Base-by-base conservation (phyloP, 208 protist genomes). In the Tritrichomonas foetus region DNA sequence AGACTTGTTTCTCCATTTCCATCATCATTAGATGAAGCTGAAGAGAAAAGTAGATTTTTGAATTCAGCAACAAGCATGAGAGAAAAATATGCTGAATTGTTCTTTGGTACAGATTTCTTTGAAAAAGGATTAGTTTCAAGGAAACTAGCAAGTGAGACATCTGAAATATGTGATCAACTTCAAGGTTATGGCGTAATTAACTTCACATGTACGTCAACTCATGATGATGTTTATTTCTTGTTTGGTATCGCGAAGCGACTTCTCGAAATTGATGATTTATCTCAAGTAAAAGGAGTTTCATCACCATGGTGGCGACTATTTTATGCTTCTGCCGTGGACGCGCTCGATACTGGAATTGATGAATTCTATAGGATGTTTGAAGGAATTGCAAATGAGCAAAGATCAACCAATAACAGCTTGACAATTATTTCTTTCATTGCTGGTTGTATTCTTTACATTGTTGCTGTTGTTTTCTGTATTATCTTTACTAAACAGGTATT, bases 1-100 rank as follows among this genome's bases (percentile, higher is more conserved):
- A 82, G 74, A 82, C 33, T 82, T 82, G 74, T 82, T 22, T 82
- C 74, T 50, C 39, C 39, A 47, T 82, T 82, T 27, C 74, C 74
- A n/a, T 82, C 74, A 8, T 39, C 41, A n/a, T 82, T 47, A 14
- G 27, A 33, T n/a, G 5, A 41, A 36, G 5, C 9, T 8, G 33
- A 82, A 50, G 74, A 82, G 27, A 14, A n/a, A 0, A 9, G 50
- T 36, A 8, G 30, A 9, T 41, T 82, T 16, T 82, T 30, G 33
- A 44, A 82, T 8, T 11, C 16, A 8, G 74, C 33, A 30, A 41
- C n/a, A 50, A 50, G 20, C 27, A 82, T 39, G 41, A 47, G 20
- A 50, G 22, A 44, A 16, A 22, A 44, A 8, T 82, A 82, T 39
- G n/a, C 33, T 47, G 74, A 82, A 50, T 25, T 82, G 1, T 82